Conservation (phyloP, 495 filamentous ascomycete species). For the Tuber umbilicatum region DNA sequence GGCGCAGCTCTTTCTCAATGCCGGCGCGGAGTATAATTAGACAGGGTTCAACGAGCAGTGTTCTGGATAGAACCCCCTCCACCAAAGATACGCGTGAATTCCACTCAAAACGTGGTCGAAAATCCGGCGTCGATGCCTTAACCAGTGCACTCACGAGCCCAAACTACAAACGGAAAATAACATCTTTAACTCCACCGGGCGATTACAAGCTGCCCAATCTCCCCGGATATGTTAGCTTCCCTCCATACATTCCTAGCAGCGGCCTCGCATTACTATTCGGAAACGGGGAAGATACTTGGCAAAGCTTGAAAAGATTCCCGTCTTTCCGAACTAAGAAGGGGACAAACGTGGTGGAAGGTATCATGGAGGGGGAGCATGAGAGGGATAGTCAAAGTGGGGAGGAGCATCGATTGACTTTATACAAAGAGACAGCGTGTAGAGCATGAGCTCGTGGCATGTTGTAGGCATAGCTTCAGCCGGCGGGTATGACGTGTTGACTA, state of each 20-base stretch:
- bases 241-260: constrained; percentile 16
- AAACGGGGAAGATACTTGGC: neutral
- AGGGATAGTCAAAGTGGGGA: no score
- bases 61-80: neutral
- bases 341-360: neutral
- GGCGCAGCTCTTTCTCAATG: neutral
- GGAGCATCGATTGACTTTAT: no score
- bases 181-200: constrained; percentile 11
- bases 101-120: neutral
- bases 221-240: constrained; percentile 23
- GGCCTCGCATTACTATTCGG: constrained; percentile 15
- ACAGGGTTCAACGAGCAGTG: neutral
- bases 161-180: constrained; percentile 7
- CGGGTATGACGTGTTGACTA: no score
- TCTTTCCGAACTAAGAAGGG: neutral
- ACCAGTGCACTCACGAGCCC: constrained; percentile 18
- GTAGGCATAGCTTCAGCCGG: no score
- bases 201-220: constrained; percentile 14
- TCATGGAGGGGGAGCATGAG: neutral
- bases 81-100: neutral
- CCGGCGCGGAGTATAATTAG: neutral
- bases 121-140: constrained; percentile 16
- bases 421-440: no score
- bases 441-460: no score
- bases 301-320: neutral